A percentile compares a stretch with the other conserved stretches of the same genome.
Conservation (phyloP, 2,329 filamentous ascomycete species). For the Penicillium hesseltinei region DNA sequence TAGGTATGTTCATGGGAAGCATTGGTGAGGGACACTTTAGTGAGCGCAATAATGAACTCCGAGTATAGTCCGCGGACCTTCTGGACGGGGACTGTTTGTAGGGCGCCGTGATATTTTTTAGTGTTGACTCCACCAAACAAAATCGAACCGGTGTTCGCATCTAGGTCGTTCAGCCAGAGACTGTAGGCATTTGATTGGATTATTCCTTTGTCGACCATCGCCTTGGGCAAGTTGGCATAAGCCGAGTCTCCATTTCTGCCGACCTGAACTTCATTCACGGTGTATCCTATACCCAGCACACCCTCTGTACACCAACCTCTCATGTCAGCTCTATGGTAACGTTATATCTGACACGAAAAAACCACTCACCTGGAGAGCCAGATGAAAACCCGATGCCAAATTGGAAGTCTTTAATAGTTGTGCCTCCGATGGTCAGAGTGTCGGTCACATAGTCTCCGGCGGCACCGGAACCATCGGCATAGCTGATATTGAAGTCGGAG, state of each 20-base stretch:
- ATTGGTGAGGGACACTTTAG: constrained; percentile 49
- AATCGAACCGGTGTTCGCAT: constrained; percentile 63
- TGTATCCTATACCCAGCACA: constrained; percentile 83
- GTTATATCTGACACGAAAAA: background rate
- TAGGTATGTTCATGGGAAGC: constrained; percentile 22
- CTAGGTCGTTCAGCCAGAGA: constrained; percentile 71
- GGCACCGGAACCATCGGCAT: constrained; percentile 77
- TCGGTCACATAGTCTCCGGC: constrained; percentile 78
- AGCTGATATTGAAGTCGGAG: constrained; percentile 80
- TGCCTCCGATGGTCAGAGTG: constrained; percentile 57
- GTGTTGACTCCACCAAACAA: constrained; percentile 74
- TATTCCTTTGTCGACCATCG: constrained; percentile 58
- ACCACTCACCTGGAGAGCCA: constrained; percentile 43
- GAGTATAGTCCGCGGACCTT: constrained; percentile 50
- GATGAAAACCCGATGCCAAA: constrained; percentile 61
- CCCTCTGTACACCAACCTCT: constrained; percentile 52
- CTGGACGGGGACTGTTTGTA: constrained; percentile 68
- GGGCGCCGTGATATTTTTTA: constrained; percentile 59
- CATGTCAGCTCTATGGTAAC: background rate
- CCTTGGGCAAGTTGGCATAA: constrained; percentile 69
- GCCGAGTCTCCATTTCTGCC: constrained; percentile 48
- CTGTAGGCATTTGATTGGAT: constrained; percentile 70
- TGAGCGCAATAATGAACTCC: constrained; percentile 70
- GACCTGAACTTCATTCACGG: constrained; percentile 65
- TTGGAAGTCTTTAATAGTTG: constrained; percentile 52